These are phyloP conservation scores for Phyllosticta ampelicida DNA, from an alignment of 2,329 filamentous ascomycete genomes.

Conservation along the genomic window DNA sequence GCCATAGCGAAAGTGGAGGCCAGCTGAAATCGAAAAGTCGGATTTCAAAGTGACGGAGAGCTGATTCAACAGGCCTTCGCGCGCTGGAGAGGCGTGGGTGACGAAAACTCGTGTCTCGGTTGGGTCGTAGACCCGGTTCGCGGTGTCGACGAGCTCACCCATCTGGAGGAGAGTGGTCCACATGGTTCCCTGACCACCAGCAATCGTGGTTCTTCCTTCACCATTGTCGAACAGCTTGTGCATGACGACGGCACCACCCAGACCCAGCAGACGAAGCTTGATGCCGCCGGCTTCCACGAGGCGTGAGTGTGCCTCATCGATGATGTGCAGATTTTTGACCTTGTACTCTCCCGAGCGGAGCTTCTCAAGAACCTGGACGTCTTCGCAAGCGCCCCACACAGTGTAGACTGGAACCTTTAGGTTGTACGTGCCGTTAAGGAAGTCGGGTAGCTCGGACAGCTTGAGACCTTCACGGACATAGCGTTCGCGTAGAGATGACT, in stretches of 20 bases:
- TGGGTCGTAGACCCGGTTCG: slow-evolving; percentile 95
- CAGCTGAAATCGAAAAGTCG: slow-evolving; percentile 95
- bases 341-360: slow-evolving; percentile 97
- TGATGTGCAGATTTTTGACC: slow-evolving; percentile 93
- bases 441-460: slow-evolving; percentile 82
- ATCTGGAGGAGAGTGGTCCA: slow-evolving; percentile 98
- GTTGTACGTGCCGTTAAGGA: slow-evolving; percentile 78
- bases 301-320: slow-evolving; percentile 94
- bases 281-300: slow-evolving; percentile 90
- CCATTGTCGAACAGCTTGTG: slow-evolving; percentile 99
- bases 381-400: slow-evolving; percentile 97
- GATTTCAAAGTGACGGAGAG: slow-evolving; percentile 95
- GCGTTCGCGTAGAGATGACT: slow-evolving; percentile 65
- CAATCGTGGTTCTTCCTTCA: slow-evolving; percentile 94
- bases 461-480: slow-evolving; percentile 74
- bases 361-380: slow-evolving; percentile 94
- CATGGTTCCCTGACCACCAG: slow-evolving; percentile 97
- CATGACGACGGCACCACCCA: slow-evolving; percentile 97
- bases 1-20: slow-evolving; percentile 95
- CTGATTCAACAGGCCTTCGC: slow-evolving; percentile 94
- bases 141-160: slow-evolving; percentile 95
- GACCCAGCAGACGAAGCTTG: slow-evolving; percentile 83
- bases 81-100: slow-evolving; percentile 91
- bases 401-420: slow-evolving; percentile 96
- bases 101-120: slow-evolving; percentile 95